A percentile compares a stretch with the other conserved stretches of the same genome.
Evolutionary conservation across 169 alveolate species (phyloP).

Genomic region (Eimeria praecox): DNA sequence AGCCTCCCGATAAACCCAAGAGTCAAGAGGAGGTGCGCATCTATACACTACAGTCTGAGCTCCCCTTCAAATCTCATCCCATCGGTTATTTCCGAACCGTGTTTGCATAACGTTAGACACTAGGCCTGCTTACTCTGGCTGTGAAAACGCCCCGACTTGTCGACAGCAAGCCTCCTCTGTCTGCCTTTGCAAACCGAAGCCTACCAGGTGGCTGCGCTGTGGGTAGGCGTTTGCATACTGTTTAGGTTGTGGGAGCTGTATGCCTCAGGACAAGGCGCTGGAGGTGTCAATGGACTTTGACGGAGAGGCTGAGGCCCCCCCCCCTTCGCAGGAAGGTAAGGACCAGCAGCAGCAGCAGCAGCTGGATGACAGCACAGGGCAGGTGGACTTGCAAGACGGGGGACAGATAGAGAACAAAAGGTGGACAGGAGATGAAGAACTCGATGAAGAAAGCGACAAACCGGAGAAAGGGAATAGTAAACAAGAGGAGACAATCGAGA

Average conservation of each 20-base stretch:
- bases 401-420: conserved; percentile 76
- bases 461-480: neutral
- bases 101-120: neutral
- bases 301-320: conserved; percentile 51
- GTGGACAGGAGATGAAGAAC: conserved; percentile 56
- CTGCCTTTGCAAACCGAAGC: neutral
- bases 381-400: conserved; percentile 78
- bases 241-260: neutral
- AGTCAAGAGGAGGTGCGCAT: conserved; percentile 38
- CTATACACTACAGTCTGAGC: neutral
- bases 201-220: too few species aligned
- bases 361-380: conserved; percentile 58
- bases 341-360: conserved; percentile 65
- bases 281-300: conserved; percentile 82
- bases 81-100: neutral
- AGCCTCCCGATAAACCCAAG: conserved; percentile 65
- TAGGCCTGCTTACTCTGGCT: neutral
- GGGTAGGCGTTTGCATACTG: too few species aligned
- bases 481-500: conserved; percentile 25
- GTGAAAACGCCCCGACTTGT: neutral
- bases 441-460: conserved; percentile 9
- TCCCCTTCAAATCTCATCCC: neutral
- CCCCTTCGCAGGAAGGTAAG: conserved; percentile 4
- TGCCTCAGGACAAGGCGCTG: conserved; percentile 77
- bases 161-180: neutral